Conservation (phyloP, 768 basidiomycete genomes). For the Suillus sp. region DNA sequence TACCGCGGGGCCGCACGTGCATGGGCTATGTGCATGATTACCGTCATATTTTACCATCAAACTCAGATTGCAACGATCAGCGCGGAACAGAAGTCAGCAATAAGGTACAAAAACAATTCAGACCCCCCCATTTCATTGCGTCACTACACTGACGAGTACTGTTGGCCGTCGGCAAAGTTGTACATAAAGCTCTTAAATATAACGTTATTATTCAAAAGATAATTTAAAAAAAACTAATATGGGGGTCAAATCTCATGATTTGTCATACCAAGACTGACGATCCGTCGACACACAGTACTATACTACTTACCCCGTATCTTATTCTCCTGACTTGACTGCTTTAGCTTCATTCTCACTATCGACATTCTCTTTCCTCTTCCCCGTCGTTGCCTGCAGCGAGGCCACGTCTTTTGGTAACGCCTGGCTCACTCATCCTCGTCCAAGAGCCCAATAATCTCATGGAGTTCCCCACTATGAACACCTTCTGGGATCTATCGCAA, state of each 20-base stretch:
- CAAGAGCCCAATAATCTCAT: constrained; percentile 15
- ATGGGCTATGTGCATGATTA: neutral
- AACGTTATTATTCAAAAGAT: neutral
- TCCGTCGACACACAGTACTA: constrained; percentile 3
- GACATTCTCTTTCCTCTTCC: neutral
- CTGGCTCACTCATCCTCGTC: neutral
- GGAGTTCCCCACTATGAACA: constrained; percentile 44
- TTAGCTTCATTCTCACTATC: neutral
- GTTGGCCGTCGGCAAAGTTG: constrained; percentile 8
- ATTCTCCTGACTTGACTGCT: constrained; percentile 13
- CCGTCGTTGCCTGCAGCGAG: neutral
- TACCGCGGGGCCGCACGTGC: constrained; percentile 11
- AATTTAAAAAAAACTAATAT: constrained; percentile 8
- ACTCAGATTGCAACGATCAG: constrained; percentile 12
- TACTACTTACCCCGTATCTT: neutral
- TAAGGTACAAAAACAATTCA: neutral
- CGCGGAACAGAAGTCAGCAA: constrained; percentile 12
- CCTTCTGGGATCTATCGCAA: constrained; percentile 71
- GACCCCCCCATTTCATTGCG: neutral
- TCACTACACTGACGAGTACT: constrained; percentile 8
- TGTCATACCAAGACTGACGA: constrained; percentile 8
- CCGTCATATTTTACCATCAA: constrained; percentile 3
- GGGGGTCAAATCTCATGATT: constrained; percentile 1
- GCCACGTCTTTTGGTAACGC: neutral
- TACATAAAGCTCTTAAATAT: neutral